Evolutionary conservation across 2,329 filamentous ascomycete genomes (phyloP).

Genomic region (Ophiocordyceps camponoti-leonardi): DNA sequence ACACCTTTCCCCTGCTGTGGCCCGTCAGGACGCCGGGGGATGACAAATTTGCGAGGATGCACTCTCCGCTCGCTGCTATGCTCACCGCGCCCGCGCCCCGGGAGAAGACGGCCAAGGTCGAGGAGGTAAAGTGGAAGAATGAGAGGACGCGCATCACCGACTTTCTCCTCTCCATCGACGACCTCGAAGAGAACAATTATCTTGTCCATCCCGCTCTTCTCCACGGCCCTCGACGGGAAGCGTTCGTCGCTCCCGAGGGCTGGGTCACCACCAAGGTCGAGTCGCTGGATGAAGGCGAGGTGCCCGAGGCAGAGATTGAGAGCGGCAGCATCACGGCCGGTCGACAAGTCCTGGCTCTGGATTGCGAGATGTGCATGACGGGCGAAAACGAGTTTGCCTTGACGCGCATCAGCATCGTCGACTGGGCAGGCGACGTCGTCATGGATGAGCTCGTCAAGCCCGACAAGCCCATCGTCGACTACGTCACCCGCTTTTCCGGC

Average conservation of each 20-base stretch:
- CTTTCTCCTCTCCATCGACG: slow-evolving; percentile 54
- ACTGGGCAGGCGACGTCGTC: slow-evolving; percentile 69
- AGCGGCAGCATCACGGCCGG: slow-evolving; percentile 72
- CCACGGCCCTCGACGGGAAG: slow-evolving; percentile 35
- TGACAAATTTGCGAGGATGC: slow-evolving; percentile 60
- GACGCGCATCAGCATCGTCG: slow-evolving; percentile 72
- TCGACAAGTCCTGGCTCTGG: slow-evolving; percentile 61
- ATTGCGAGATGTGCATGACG: slow-evolving; percentile 96
- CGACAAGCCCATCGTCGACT: slow-evolving; percentile 72
- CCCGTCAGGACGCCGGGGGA: slow-evolving; percentile 79
- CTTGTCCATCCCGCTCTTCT: slow-evolving; percentile 67
- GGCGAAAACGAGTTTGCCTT: slow-evolving; percentile 65
- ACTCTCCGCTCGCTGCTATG: slow-evolving; percentile 77
- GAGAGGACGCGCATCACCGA: slow-evolving; percentile 68
- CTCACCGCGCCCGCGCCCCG: slow-evolving; percentile 58
- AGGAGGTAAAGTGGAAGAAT: slow-evolving; percentile 52
- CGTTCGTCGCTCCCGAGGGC: slow-evolving; percentile 42
- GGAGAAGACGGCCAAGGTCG: slow-evolving; percentile 40
- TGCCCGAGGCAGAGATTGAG: slow-evolving; percentile 55
- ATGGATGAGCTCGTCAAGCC: slow-evolving; percentile 90
- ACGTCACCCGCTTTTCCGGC: slow-evolving; percentile 80
- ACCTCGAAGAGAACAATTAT: slow-evolving; percentile 72
- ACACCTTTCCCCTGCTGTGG: slow-evolving; percentile 81
- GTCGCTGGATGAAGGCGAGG: slow-evolving; percentile 45
- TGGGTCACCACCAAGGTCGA: slow-evolving; percentile 71